Evolutionary conservation across 2,329 filamentous ascomycete genomes (phyloP).

Genomic region (Fusarium miscanthi): DNA sequence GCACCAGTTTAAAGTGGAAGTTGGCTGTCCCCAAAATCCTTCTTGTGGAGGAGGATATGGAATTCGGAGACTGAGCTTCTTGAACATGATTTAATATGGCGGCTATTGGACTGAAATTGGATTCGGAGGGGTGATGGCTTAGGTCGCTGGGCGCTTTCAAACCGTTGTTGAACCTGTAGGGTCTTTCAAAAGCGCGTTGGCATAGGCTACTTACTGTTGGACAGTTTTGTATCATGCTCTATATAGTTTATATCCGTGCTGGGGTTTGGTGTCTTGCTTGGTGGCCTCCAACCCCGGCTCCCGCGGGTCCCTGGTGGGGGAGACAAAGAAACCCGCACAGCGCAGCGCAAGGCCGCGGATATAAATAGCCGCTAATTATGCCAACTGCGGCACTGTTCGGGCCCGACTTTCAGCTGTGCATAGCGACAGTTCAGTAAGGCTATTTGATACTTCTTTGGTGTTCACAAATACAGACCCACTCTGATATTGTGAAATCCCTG

Average conservation of each 20-base stretch:
- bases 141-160: accelerated
- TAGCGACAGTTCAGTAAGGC: too few relatives aligned
- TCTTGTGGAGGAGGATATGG: background rate
- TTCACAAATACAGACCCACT: accelerated
- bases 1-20: background rate
- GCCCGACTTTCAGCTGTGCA: background rate
- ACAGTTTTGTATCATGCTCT: accelerated
- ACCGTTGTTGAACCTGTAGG: accelerated
- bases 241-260: too few relatives aligned
- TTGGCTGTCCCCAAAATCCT: background rate
- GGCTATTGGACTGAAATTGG: accelerated
- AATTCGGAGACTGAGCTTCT: background rate
- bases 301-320: background rate
- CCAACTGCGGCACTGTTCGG: accelerated
- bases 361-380: background rate
- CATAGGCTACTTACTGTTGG: background rate
- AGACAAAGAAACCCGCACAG: accelerated
- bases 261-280: background rate
- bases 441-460: too few relatives aligned
- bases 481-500: too few relatives aligned
- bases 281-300: background rate
- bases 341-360: background rate
- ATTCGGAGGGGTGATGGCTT: too few relatives aligned
- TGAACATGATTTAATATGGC: background rate
- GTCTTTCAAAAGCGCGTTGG: accelerated